These are phyloP conservation scores for Colletotrichum simmondsii DNA, from an alignment of 2,329 filamentous ascomycete genomes.

Conservation along the genomic window DNA sequence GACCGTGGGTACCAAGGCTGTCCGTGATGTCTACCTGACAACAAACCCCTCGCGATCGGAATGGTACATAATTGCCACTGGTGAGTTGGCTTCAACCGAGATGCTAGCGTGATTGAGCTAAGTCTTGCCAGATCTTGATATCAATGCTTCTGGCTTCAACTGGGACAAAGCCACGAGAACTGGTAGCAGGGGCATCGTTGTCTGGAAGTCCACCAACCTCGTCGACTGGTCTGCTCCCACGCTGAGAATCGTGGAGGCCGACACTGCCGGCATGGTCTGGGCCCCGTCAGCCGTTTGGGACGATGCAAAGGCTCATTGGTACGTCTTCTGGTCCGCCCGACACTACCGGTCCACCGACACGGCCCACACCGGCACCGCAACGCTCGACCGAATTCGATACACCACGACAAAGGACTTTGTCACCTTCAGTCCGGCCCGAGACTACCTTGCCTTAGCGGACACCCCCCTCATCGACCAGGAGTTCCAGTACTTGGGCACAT, in stretches of 20 bases:
- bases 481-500: constrained; percentile 54
- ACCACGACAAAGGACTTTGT: constrained; percentile 62
- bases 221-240: constrained; percentile 46
- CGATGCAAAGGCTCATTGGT: constrained; percentile 49
- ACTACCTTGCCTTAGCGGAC: constrained; percentile 53
- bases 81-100: constrained; percentile 32
- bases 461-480: constrained; percentile 62
- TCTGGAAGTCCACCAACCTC: constrained; percentile 49
- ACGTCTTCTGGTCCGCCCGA: constrained; percentile 60
- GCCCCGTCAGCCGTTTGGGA: constrained; percentile 51
- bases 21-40: constrained; percentile 47
- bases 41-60: constrained; percentile 46
- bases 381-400: constrained; percentile 56
- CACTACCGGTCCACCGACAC: constrained; percentile 55
- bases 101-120: neutral
- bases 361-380: constrained; percentile 54
- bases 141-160: constrained; percentile 45
- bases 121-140: constrained; percentile 44
- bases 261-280: constrained; percentile 50
- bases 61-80: constrained; percentile 48
- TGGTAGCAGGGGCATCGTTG: constrained; percentile 48
- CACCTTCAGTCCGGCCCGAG: constrained; percentile 55
- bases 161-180: constrained; percentile 48
- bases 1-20: constrained; percentile 46
- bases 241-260: constrained; percentile 40